Base-by-base conservation (phyloP, 1,139 yeast species). In the Candida sp. region DNA sequence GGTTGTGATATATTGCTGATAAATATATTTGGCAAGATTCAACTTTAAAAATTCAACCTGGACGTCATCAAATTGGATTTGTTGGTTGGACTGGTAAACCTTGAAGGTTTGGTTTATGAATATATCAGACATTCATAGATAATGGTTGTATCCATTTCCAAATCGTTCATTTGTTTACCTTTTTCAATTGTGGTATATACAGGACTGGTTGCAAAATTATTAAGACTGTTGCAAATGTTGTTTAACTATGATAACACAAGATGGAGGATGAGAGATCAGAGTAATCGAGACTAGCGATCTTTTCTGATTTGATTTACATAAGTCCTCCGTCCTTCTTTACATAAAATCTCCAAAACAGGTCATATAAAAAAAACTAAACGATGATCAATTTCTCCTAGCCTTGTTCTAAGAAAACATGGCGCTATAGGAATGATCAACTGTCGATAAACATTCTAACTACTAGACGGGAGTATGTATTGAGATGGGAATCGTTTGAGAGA, bases 51-150 rank as follows among this genome's bases (percentile, higher is more conserved):
- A 47, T 5, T 50, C 54, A 7, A 49, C 19, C 35, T 55, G 49
- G n/a, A 42, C 38, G 9, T 38, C 25, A 2, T 47, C 22, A 15
- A 53, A 37, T 9, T 40, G 40, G 6, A 51, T 30, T 7, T 49
- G 21, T 5, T 51, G 44, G 42, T 54, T 58, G 25, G 57, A 42
- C 34, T 53, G 53, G 35, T 47, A 54, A 5, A 54, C 41, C 35
- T 51, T 53, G 44, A 56, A 58, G 3, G 58, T 51, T 46, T 54
- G 61, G 38, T 54, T 52, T 32, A 54, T 21, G 21, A 48, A 23
- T 35, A 48, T 33, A 15, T 37, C 34, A n/a, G 34, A 7, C 39
- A 37, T 37, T 12, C 27, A 35, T 35, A 22, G n/a, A 11, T 15
- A 21, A n/a, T 6, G 22, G 7, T 25, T 7, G 7, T 7, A 11